Conservation (phyloP, 371 early-diverging fungal species). For the Mortierella sp. region DNA sequence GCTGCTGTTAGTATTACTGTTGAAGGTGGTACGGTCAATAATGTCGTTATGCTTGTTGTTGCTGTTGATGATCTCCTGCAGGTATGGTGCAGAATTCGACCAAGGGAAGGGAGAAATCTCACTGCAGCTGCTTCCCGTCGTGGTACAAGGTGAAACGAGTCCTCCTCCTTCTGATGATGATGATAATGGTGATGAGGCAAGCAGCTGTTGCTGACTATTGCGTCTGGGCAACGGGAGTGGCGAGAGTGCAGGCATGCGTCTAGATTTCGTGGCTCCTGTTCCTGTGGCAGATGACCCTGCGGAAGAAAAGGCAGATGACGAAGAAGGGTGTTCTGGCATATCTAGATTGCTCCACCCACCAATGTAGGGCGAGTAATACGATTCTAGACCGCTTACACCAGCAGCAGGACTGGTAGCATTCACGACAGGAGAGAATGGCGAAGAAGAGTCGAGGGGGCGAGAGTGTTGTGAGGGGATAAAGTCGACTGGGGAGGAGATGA, state of each 20-base stretch:
- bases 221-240: neutral
- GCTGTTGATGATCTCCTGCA: neutral
- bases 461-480: neutral
- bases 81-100: neutral
- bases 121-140: neutral
- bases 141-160: constrained; percentile 2
- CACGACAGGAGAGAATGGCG: neutral
- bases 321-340: neutral
- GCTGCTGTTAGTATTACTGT: neutral
- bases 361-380: neutral
- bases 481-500: constrained; percentile 6
- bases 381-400: neutral
- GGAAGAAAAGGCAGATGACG: neutral
- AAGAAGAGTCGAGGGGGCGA: neutral
- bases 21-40: neutral
- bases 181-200: neutral
- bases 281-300: neutral
- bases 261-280: constrained; percentile 1
- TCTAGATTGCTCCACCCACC: neutral
- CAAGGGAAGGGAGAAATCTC: neutral
- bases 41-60: neutral
- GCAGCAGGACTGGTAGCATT: neutral
- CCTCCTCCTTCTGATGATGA: neutral
- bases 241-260: constrained; percentile 8
- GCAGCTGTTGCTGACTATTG: neutral